A percentile compares a stretch with the other conserved stretches of the same genome.
These are phyloP conservation scores for Tricholoma terreum DNA, from an alignment of 768 basidiomycete genomes.

Conservation along the genomic window DNA sequence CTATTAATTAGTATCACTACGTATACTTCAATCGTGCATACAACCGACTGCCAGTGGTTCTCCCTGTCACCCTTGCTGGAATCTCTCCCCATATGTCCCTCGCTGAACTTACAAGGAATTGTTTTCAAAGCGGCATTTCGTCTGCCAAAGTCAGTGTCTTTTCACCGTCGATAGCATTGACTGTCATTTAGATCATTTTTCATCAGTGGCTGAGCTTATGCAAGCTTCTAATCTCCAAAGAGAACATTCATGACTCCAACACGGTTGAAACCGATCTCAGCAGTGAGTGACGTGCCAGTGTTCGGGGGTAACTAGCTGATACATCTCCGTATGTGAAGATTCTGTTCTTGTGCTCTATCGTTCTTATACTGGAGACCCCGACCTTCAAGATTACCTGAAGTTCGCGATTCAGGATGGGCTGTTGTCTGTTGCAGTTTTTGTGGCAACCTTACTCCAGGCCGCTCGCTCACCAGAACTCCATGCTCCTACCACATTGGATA, in stretches of 20 bases:
- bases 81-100: slow-evolving; percentile 50
- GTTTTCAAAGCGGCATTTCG: slow-evolving; percentile 68
- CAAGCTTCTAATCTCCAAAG: slow-evolving; percentile 56
- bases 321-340: slow-evolving; percentile 38
- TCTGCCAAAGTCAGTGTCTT: slow-evolving; percentile 53
- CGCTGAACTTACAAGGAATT: slow-evolving; percentile 66
- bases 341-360: slow-evolving; percentile 66
- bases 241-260: slow-evolving; percentile 35
- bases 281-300: slow-evolving; percentile 42
- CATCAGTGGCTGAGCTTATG: slow-evolving; percentile 66
- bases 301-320: neutral
- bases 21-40: too few species aligned
- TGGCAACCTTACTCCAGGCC: slow-evolving; percentile 64
- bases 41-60: too few species aligned
- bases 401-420: slow-evolving; percentile 53
- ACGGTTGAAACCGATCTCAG: slow-evolving; percentile 55
- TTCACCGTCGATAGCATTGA: neutral
- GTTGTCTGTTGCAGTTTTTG: slow-evolving; percentile 56
- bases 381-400: slow-evolving; percentile 64
- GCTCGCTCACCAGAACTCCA: slow-evolving; percentile 64
- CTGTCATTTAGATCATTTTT: neutral
- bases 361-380: slow-evolving; percentile 66
- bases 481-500: slow-evolving; percentile 62
- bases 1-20: neutral
- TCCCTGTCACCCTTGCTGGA: too few species aligned